A percentile compares a stretch with the other conserved stretches of the same genome.
Evolutionary conservation across 257 asterid species (phyloP).

Genomic region (Gentiana macrophylla): DNA sequence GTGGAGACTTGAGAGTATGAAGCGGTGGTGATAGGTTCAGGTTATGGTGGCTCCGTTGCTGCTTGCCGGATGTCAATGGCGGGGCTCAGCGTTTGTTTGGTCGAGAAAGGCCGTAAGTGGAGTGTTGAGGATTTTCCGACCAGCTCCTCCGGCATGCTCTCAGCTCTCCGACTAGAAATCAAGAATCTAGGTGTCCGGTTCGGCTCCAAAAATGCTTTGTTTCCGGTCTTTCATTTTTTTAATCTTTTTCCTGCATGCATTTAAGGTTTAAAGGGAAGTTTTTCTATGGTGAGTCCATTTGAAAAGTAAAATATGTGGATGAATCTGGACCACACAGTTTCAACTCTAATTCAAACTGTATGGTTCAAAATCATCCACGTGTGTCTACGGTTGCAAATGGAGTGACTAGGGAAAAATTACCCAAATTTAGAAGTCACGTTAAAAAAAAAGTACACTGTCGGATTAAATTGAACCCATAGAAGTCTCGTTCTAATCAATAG

Average conservation of each 20-base stretch:
- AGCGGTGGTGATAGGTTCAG: slow-evolving; percentile 48
- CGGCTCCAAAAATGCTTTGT: slow-evolving; percentile 39
- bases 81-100: slow-evolving; percentile 40
- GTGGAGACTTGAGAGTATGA: slow-evolving; percentile 23
- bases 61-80: slow-evolving; percentile 48
- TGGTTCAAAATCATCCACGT: no score
- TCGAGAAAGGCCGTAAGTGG: slow-evolving; percentile 48
- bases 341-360: no score
- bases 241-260: not conserved
- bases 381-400: no score
- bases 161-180: slow-evolving; percentile 28
- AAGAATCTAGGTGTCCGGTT: slow-evolving; percentile 13
- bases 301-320: no score
- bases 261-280: not conserved
- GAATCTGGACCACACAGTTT: no score
- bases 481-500: no score
- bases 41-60: slow-evolving; percentile 58
- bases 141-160: slow-evolving; percentile 15
- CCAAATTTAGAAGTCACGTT: no score
- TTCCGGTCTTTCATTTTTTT: slow-evolving; percentile 24
- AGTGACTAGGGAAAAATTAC: no score
- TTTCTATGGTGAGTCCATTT: no score
- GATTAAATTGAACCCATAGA: no score
- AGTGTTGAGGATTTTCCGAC: slow-evolving; percentile 46
- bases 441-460: no score